Conservation (phyloP, 495 filamentous ascomycete genomes). For the Elasticomyces elasticus region DNA sequence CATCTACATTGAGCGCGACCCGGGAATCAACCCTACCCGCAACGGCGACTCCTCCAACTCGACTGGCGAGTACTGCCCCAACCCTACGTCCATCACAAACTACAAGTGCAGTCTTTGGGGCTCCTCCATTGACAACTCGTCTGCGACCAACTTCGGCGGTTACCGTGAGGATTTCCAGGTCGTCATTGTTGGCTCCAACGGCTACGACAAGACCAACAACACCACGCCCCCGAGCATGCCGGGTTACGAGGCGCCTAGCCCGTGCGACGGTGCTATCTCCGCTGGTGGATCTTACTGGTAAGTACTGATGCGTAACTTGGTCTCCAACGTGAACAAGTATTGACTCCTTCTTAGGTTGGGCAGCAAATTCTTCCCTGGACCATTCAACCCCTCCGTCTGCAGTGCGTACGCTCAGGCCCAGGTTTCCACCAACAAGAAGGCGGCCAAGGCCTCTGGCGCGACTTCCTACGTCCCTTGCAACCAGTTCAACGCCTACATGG, state of each 20-base stretch:
- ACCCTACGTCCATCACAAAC: slow-evolving; percentile 40
- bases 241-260: slow-evolving; percentile 2
- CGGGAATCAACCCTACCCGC: slow-evolving; percentile 28
- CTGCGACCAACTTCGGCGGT: slow-evolving; percentile 20
- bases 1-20: slow-evolving; percentile 42
- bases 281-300: slow-evolving; percentile 7
- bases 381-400: slow-evolving; percentile 18
- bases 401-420: slow-evolving; percentile 14
- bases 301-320: no score
- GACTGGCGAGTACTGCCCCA: slow-evolving; percentile 25
- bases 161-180: slow-evolving; percentile 21
- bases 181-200: slow-evolving; percentile 24
- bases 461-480: slow-evolving; percentile 14
- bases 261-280: slow-evolving; percentile 19
- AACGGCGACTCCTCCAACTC: slow-evolving; percentile 1
- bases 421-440: slow-evolving; percentile 9
- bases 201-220: slow-evolving; percentile 22
- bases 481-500: slow-evolving; percentile 23
- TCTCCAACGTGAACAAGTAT: no score
- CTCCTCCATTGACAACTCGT: slow-evolving; percentile 5
- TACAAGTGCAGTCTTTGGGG: slow-evolving; percentile 47
- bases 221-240: slow-evolving; percentile 10
- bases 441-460: neutral
- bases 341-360: no score
- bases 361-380: slow-evolving; percentile 22